A percentile compares a stretch with the other conserved stretches of the same genome.
These are phyloP conservation scores for Euphorbia tirucalli DNA, from an alignment of 345 rosid species.

Conservation along the genomic window DNA sequence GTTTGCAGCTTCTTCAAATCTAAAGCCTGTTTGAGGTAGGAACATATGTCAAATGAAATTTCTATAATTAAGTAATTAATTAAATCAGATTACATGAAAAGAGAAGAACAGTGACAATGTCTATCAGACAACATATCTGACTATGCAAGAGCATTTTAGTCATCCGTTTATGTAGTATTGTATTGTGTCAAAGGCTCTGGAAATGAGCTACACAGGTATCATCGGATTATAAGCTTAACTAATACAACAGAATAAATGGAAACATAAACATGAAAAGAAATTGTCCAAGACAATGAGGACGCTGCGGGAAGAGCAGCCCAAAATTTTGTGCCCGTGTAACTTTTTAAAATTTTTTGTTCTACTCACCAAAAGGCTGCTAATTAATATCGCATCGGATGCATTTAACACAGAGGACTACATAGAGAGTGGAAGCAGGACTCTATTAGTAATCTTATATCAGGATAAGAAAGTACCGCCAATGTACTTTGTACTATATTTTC, in stretches of 20 bases:
- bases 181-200: too few relatives aligned
- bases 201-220: too few relatives aligned
- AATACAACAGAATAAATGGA: neutral
- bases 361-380: too few relatives aligned
- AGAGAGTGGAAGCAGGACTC: neutral
- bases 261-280: neutral
- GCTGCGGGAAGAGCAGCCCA: neutral
- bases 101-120: too few relatives aligned
- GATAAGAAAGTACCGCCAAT: neutral
- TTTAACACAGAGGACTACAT: neutral
- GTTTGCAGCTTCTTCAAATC: conserved; percentile 37
- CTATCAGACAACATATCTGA: too few relatives aligned
- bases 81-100: too few relatives aligned
- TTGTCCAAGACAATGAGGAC: neutral
- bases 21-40: conserved; percentile 36
- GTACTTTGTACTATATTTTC: neutral
- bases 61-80: neutral
- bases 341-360: neutral
- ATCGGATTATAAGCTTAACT: neutral
- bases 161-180: too few relatives aligned
- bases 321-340: neutral
- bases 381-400: too few relatives aligned
- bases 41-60: neutral
- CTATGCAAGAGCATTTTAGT: too few relatives aligned
- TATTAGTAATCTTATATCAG: neutral